Percentiles rank a stretch among this genome's conserved stretches.
Conservation (phyloP, 2,329 filamentous ascomycete genomes). For the Exophiala oligosperma region DNA sequence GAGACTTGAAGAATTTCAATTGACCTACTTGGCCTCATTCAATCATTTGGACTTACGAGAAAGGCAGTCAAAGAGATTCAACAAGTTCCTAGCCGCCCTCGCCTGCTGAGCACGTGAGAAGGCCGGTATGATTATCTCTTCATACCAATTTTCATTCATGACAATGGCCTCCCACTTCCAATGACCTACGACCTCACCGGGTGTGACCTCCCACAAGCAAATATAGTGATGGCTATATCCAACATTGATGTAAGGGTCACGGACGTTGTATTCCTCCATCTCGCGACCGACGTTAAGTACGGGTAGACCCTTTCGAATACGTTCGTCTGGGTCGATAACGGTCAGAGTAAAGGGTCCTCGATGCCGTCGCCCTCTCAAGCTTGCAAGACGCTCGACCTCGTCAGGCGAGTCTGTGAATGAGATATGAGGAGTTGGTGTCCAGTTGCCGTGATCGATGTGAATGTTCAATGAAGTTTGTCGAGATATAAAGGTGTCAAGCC, state of each 20-base stretch:
- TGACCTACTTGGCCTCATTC: not conserved
- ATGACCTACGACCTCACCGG: conserved; percentile 16
- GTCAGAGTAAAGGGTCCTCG: conserved; percentile 14
- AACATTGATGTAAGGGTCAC: conserved; percentile 18
- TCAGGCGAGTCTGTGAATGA: conserved; percentile 20
- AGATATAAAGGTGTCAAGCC: conserved; percentile 14
- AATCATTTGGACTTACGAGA: conserved; percentile 5
- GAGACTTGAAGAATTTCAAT: not conserved
- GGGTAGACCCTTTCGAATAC: conserved; percentile 17
- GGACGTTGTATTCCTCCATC: conserved; percentile 19
- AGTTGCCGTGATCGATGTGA: conserved; percentile 19
- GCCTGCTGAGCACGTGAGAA: conserved; percentile 3
- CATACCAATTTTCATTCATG: conserved; percentile 17
- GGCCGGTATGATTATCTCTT: conserved; percentile 21
- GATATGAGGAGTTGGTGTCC: conserved; percentile 21
- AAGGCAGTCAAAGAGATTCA: conserved; percentile 1
- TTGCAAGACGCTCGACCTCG: conserved; percentile 12
- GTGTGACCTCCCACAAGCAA: conserved; percentile 25
- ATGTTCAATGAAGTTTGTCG: conserved; percentile 21
- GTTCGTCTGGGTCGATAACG: conserved; percentile 20
- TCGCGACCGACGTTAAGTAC: conserved; percentile 18
- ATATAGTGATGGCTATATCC: conserved; percentile 23
- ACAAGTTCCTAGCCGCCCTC: conserved; percentile 2
- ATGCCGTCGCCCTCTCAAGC: conserved; percentile 1
- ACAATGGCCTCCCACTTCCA: conserved; percentile 19